Evolutionary conservation across 805 yeast species (phyloP).

Genomic region (Saturnispora gosingensis): DNA sequence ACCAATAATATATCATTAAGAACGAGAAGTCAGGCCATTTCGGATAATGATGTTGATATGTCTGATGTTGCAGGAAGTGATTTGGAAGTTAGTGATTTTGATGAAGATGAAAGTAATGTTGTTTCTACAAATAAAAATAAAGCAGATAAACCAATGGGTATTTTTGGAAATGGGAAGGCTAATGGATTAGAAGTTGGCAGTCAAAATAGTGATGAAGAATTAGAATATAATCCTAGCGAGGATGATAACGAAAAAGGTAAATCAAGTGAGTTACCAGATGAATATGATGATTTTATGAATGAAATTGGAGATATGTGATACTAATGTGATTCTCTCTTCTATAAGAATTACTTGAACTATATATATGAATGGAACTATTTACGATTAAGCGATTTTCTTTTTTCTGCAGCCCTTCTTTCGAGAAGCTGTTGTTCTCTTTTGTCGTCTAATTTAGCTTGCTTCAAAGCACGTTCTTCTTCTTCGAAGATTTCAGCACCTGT

Average conservation of each 20-base stretch:
- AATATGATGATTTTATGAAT: conserved; percentile 12
- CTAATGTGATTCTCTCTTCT: background rate
- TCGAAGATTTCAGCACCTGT: conserved; percentile 80
- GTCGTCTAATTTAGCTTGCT: conserved; percentile 70
- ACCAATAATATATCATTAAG: conserved; percentile 8
- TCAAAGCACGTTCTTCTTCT: conserved; percentile 67
- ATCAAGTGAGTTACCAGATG: conserved; percentile 6
- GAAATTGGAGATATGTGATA: conserved; percentile 5
- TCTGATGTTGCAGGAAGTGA: conserved; percentile 14
- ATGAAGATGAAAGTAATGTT: conserved; percentile 4
- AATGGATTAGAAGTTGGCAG: background rate
- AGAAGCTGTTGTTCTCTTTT: conserved; percentile 56
- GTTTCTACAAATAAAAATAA: background rate
- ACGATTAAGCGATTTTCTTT: conserved; percentile 17
- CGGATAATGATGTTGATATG: background rate
- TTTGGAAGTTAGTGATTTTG: conserved; percentile 14
- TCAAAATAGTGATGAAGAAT: conserved; percentile 15
- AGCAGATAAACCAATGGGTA: background rate
- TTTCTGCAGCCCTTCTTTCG: conserved; percentile 37
- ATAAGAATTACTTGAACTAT: background rate
- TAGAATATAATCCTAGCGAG: conserved; percentile 16
- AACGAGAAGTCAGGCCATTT: conserved; percentile 7
- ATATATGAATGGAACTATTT: background rate
- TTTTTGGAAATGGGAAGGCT: background rate
- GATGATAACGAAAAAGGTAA: conserved; percentile 4